phyloP scores from a whole-genome alignment of 2,329 filamentous ascomycete species.

The Coniochaeta sp. region DNA sequence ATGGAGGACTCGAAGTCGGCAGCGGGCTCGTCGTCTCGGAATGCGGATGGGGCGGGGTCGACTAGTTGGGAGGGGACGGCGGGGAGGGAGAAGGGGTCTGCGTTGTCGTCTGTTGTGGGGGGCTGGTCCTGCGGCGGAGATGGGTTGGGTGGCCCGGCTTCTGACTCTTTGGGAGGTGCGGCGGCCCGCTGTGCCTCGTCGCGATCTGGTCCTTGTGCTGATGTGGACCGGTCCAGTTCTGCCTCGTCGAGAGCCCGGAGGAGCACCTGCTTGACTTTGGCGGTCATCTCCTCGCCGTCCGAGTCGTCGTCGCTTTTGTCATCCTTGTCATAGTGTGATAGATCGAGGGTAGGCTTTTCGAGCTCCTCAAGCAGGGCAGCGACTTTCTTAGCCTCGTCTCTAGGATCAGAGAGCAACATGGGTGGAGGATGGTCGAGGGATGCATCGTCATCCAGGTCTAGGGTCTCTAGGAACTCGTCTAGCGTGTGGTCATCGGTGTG shows the following conservation, averaged over 20 bases:
- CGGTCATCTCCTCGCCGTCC: constrained; percentile 41
- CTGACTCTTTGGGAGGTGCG: no score
- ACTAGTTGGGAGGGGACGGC: constrained; percentile 36
- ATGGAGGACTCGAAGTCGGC: constrained; percentile 38
- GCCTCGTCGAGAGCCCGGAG: constrained; percentile 38
- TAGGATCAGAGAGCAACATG: constrained; percentile 9
- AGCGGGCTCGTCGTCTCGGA: constrained; percentile 8
- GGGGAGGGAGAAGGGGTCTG: constrained; percentile 31
- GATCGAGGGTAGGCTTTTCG: constrained; percentile 7
- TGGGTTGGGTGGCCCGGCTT: background rate
- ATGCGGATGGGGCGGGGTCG: constrained; percentile 21
- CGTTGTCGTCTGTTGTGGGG: constrained; percentile 5
- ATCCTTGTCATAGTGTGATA: background rate
- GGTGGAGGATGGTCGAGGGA: constrained; percentile 4
- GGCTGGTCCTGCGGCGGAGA: background rate
- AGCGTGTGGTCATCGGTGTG: constrained; percentile 44
- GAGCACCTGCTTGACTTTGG: constrained; percentile 36
- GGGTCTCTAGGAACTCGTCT: constrained; percentile 41
- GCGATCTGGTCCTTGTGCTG: background rate
- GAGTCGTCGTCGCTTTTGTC: constrained; percentile 29
- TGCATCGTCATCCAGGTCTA: constrained; percentile 25
- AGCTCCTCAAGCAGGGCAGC: constrained; percentile 24
- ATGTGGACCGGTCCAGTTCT: constrained; percentile 21
- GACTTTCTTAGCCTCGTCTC: constrained; percentile 23
- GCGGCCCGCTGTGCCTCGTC: background rate